Percentiles rank a stretch among this genome's conserved stretches.
Conservation (phyloP, 208 protist genomes). For the Wallacemonas sp. region DNA sequence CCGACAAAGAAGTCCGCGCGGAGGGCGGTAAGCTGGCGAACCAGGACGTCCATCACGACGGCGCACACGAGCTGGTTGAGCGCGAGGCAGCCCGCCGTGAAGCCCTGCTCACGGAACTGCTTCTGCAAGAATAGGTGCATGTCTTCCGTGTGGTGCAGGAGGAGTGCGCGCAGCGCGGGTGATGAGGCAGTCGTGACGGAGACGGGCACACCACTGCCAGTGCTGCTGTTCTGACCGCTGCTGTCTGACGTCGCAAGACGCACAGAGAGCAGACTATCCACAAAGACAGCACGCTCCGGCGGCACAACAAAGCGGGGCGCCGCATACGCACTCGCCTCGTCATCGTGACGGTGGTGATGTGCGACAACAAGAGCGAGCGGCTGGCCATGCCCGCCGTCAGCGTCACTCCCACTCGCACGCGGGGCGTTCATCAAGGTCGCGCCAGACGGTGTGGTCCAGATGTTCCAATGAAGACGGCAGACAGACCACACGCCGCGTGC, state of each 20-base stretch:
- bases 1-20: constrained; percentile 50
- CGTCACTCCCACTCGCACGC: not conserved
- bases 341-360: too few species aligned
- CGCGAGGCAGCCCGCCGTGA: constrained; percentile 54
- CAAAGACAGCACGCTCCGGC: too few species aligned
- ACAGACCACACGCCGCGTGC: constrained; percentile 36
- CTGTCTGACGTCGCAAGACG: too few species aligned
- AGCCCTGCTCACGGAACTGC: constrained; percentile 44
- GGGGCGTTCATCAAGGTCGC: constrained; percentile 19
- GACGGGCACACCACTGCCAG: not conserved
- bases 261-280: too few species aligned
- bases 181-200: not conserved
- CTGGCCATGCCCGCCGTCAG: not conserved
- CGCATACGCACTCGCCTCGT: not conserved
- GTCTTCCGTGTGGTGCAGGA: constrained; percentile 42
- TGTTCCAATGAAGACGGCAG: constrained; percentile 55
- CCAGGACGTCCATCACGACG: constrained; percentile 66
- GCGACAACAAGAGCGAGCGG: not conserved
- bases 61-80: constrained; percentile 58
- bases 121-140: constrained; percentile 45
- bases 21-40: constrained; percentile 39
- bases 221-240: too few species aligned
- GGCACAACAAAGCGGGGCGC: not conserved
- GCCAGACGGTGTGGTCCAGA: constrained; percentile 21
- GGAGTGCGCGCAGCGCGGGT: constrained; percentile 11